Evolutionary conservation across 2,329 filamentous ascomycete species (phyloP), one percentile per base, ranked within the genome.

Genomic region (Clonostachys chloroleuca): DNA sequence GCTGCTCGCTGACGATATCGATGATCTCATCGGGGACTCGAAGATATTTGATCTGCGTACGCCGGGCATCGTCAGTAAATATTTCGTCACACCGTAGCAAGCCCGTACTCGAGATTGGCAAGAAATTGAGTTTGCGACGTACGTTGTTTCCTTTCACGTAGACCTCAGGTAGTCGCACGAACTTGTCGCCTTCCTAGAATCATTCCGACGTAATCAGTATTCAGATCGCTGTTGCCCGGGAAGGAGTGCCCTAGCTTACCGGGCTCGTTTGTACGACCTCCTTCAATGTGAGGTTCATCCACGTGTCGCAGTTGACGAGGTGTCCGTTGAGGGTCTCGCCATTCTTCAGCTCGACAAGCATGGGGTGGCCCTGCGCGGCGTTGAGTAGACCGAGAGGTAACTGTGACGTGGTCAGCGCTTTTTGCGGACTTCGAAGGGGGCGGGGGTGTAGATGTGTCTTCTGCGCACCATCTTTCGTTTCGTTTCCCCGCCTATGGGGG

Each of bases 141-240:
- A 96, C 92, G 64, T 97, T 99, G 71, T 97, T 99, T 51, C 94
- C 94, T 64, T 95, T 87, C 45, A 99, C 89, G 63, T 99, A 99
- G 49, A 92, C 91, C 67, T 99, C 95, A 35, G 91, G 86, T 68
- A 99, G 73, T 62, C 90, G 81, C 67, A 90, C 87, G 69, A 99
- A 99, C 64, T 88, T 92, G 69, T 97, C 92, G 52, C 91, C 94
- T 61, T 97, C 92, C 82, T 86, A 51, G 47, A 35, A 12, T 12
- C 24, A 30, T 10, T 10, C 24, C 9, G 9, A 30, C 24, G 24
- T 30, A 10, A 10, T 30, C 24, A 30, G 24, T 30, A 30, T 30
- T 5, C 2, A 10, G 24, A 9, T 30, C 24, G 24, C 24, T 30
- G 24, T 30, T 10, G 24, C 24, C 8, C 24, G 1, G 36, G 36